A percentile compares a stretch with the other conserved stretches of the same genome.
Evolutionary conservation across 352 stramenopile genomes (phyloP).

Genomic region (Pythium rishiriense): DNA sequence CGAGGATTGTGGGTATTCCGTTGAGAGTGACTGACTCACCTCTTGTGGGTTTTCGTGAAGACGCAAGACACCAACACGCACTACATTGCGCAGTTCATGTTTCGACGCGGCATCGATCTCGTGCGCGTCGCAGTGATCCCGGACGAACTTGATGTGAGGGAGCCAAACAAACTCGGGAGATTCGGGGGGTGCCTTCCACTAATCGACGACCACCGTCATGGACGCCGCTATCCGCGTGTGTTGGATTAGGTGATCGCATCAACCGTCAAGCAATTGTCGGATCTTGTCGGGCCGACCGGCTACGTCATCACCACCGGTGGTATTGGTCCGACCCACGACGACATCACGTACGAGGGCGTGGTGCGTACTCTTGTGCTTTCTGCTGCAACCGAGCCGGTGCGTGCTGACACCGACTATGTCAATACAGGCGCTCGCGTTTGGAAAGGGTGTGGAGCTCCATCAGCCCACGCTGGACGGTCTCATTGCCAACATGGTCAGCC

Average conservation of each 20-base stretch:
- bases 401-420: too few species aligned
- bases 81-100: slow-evolving; percentile 77
- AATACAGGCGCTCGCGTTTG: slow-evolving; percentile 73
- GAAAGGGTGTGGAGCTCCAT: slow-evolving; percentile 63
- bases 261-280: slow-evolving; percentile 69
- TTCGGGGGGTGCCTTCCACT: not conserved
- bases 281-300: slow-evolving; percentile 66
- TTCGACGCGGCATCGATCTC: slow-evolving; percentile 71
- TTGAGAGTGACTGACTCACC: not conserved
- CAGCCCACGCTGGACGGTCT: slow-evolving; percentile 65
- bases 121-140: slow-evolving; percentile 75
- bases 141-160: slow-evolving; percentile 62
- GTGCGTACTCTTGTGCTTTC: too few species aligned
- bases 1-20: too few species aligned
- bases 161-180: not conserved
- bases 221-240: not conserved
- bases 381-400: too few species aligned
- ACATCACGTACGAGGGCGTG: slow-evolving; percentile 88
- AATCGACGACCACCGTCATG: too few species aligned
- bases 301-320: slow-evolving; percentile 87
- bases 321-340: slow-evolving; percentile 84
- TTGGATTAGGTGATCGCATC: slow-evolving; percentile 51
- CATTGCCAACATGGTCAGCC: slow-evolving; percentile 38
- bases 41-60: slow-evolving; percentile 16
- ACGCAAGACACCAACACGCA: slow-evolving; percentile 46